These are phyloP conservation scores for Pyricularia pennisetigena DNA, from an alignment of 2,329 filamentous ascomycete species.

Conservation along the genomic window DNA sequence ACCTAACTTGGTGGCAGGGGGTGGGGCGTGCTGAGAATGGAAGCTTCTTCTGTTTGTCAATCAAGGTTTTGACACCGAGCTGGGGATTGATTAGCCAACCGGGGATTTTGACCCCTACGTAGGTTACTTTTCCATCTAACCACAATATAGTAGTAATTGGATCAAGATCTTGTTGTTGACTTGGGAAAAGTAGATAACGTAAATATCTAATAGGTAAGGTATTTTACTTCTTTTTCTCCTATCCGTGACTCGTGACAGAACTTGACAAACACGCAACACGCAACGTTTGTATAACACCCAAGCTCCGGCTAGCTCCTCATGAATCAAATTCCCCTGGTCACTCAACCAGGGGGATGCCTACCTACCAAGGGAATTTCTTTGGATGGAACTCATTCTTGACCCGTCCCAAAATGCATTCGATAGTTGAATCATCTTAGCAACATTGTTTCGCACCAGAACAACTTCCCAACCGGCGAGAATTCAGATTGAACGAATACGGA, in stretches of 20 bases:
- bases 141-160: background rate
- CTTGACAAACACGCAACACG: background rate
- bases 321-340: background rate
- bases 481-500: background rate
- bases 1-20: background rate
- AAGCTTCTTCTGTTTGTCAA: background rate
- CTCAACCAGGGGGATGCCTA: background rate
- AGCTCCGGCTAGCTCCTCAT: background rate
- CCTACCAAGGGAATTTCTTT: background rate
- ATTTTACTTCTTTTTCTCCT: background rate
- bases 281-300: background rate
- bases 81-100: background rate
- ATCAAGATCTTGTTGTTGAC: background rate
- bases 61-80: background rate
- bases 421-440: background rate
- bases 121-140: background rate
- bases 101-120: background rate
- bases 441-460: background rate
- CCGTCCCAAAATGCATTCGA: background rate
- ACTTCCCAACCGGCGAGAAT: background rate
- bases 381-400: background rate
- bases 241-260: background rate
- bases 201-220: background rate
- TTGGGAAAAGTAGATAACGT: background rate
- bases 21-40: background rate